Evolutionary conservation across 495 filamentous ascomycete genomes (phyloP).

Genomic region (Aspergillus sparsus): DNA sequence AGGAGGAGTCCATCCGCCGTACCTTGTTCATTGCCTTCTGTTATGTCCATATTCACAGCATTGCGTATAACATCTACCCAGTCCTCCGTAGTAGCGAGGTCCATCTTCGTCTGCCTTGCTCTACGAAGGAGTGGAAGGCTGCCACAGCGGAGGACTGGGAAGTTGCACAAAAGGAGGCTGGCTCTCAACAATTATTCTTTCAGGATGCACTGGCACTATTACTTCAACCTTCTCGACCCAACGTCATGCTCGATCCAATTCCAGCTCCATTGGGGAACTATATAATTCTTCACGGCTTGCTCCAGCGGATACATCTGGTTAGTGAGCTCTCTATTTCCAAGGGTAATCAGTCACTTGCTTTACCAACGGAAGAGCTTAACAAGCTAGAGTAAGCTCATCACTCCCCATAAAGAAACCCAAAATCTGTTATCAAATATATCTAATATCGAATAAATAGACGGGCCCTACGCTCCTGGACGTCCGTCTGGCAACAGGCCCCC

Average conservation of each 20-base stretch:
- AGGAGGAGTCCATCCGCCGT: slow-evolving; percentile 41
- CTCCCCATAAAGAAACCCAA: not conserved
- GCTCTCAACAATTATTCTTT: slow-evolving; percentile 41
- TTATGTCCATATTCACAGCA: slow-evolving; percentile 43
- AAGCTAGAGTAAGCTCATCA: slow-evolving; percentile 10
- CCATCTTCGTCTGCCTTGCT: slow-evolving; percentile 42
- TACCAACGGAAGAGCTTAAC: slow-evolving; percentile 29
- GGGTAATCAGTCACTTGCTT: slow-evolving; percentile 33
- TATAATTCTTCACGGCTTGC: slow-evolving; percentile 41
- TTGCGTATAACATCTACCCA: slow-evolving; percentile 44
- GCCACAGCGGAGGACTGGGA: slow-evolving; percentile 37
- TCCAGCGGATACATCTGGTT: slow-evolving; percentile 44
- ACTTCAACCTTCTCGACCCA: slow-evolving; percentile 35
- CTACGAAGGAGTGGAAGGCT: slow-evolving; percentile 43
- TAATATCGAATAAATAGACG: slow-evolving; percentile 24
- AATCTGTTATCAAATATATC: not conserved
- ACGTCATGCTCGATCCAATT: slow-evolving; percentile 35
- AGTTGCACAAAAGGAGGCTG: slow-evolving; percentile 32
- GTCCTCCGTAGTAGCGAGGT: slow-evolving; percentile 43
- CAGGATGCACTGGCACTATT: slow-evolving; percentile 42
- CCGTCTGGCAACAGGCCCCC: slow-evolving; percentile 46
- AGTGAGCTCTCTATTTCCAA: slow-evolving; percentile 35
- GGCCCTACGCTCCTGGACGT: slow-evolving; percentile 43
- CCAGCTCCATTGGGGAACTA: slow-evolving; percentile 44
- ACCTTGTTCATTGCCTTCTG: slow-evolving; percentile 44